These are phyloP conservation scores for Myxozyma geophila DNA, from an alignment of 805 yeast genomes.

Conservation along the genomic window DNA sequence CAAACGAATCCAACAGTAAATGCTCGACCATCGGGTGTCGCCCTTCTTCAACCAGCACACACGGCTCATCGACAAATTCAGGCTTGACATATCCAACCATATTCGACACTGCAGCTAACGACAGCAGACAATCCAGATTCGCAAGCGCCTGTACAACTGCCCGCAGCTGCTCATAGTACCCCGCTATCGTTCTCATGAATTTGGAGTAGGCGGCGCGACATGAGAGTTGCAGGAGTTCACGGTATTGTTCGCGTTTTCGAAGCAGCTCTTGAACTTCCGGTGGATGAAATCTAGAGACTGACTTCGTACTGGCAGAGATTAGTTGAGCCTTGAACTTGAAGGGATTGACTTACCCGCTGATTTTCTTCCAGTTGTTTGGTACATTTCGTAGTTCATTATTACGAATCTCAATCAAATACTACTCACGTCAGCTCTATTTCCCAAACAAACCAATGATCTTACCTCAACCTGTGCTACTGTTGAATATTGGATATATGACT, in stretches of 20 bases:
- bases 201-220: slow-evolving; percentile 55
- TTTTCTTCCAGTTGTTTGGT: slow-evolving; percentile 78
- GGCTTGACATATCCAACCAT: slow-evolving; percentile 58
- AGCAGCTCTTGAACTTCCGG: slow-evolving; percentile 59
- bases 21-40: slow-evolving; percentile 71
- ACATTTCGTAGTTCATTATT: slow-evolving; percentile 59
- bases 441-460: slow-evolving; percentile 63
- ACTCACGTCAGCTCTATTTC: background rate
- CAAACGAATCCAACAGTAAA: slow-evolving; percentile 52
- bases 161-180: slow-evolving; percentile 49
- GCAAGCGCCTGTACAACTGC: slow-evolving; percentile 56
- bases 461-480: slow-evolving; percentile 61
- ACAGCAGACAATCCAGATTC: slow-evolving; percentile 65
- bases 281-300: slow-evolving; percentile 73
- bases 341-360: slow-evolving; percentile 53
- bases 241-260: slow-evolving; percentile 61
- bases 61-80: slow-evolving; percentile 51
- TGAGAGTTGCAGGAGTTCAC: slow-evolving; percentile 55
- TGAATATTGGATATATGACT: slow-evolving; percentile 52
- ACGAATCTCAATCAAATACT: slow-evolving; percentile 76
- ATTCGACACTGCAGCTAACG: slow-evolving; percentile 65
- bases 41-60: slow-evolving; percentile 58
- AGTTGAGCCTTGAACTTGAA: background rate
- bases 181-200: slow-evolving; percentile 50
- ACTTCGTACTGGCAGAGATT: slow-evolving; percentile 49